A percentile compares a stretch with the other conserved stretches of the same genome.
These are phyloP conservation scores for Lactarius akahatsu DNA, from an alignment of 768 basidiomycete genomes.

Conservation along the genomic window DNA sequence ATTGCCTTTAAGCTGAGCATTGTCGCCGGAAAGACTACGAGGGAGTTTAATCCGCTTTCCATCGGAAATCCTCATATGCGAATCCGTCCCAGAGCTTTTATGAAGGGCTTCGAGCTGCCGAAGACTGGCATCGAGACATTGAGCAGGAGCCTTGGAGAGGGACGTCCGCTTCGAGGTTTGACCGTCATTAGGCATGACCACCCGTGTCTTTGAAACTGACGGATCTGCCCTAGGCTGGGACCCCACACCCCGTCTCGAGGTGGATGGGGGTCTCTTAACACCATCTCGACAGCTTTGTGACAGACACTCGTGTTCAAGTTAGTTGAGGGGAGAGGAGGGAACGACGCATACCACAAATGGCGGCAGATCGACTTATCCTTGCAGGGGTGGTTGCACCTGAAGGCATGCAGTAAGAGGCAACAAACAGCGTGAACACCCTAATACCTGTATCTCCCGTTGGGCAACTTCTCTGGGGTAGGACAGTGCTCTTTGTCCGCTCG, in stretches of 20 bases:
- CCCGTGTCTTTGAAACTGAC: slow-evolving; percentile 9
- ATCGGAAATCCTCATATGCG: slow-evolving; percentile 20
- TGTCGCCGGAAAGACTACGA: neutral
- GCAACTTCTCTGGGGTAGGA: slow-evolving; percentile 40
- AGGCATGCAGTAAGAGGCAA: neutral
- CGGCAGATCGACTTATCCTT: slow-evolving; percentile 74
- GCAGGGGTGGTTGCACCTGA: slow-evolving; percentile 77
- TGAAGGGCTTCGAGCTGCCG: slow-evolving; percentile 28
- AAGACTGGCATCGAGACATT: slow-evolving; percentile 12
- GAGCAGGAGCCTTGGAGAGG: slow-evolving; percentile 4
- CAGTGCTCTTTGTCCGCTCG: neutral
- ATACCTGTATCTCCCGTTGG: slow-evolving; percentile 63
- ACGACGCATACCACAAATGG: slow-evolving; percentile 61
- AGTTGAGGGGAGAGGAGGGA: neutral
- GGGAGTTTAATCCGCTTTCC: slow-evolving; percentile 26
- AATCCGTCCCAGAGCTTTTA: slow-evolving; percentile 20
- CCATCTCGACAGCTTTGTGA: slow-evolving; percentile 72
- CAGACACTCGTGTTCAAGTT: neutral
- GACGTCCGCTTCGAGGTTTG: neutral
- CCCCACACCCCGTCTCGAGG: slow-evolving; percentile 34
- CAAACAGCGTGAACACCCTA: neutral
- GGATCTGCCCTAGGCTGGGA: slow-evolving; percentile 6
- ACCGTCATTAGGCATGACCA: neutral
- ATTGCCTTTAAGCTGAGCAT: neutral
- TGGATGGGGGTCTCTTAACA: slow-evolving; percentile 49